Percentiles rank a stretch among this genome's conserved stretches.
Conservation (phyloP, 495 filamentous ascomycete species). For the Neurospora sp. region DNA sequence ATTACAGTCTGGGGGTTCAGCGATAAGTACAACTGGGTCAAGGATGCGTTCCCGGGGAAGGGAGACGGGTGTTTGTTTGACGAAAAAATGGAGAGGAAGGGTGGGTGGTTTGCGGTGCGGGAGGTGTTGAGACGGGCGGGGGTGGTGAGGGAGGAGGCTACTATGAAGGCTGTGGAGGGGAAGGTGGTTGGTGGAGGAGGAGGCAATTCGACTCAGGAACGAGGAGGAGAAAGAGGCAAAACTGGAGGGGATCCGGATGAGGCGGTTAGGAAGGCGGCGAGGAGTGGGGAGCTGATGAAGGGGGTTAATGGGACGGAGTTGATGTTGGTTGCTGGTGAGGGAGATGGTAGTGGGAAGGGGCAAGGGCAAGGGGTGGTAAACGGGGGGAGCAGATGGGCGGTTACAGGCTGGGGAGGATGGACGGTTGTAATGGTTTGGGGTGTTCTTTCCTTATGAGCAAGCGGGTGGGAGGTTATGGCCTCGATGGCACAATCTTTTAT, state of each 20-base stretch:
- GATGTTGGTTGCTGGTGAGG: not conserved
- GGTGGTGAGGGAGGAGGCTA: not conserved
- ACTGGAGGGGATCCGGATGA: not conserved
- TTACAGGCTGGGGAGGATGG: too few relatives aligned
- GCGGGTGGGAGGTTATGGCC: too few relatives aligned
- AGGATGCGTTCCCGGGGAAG: conserved; percentile 36
- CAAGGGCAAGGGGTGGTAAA: too few relatives aligned
- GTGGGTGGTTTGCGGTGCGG: conserved; percentile 33
- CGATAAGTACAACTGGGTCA: conserved; percentile 18
- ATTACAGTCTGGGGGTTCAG: conserved; percentile 49
- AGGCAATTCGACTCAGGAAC: not conserved
- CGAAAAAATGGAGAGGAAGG: conserved; percentile 37
- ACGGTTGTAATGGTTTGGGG: too few relatives aligned
- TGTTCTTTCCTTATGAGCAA: too few relatives aligned
- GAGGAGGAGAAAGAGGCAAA: too few relatives aligned
- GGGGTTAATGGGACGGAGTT: not conserved
- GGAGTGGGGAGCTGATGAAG: not conserved
- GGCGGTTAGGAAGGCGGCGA: not conserved
- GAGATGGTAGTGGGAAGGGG: too few relatives aligned
- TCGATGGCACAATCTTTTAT: too few relatives aligned
- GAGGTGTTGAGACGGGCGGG: conserved; percentile 15
- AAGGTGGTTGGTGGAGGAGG: not conserved
- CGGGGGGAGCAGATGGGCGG: too few relatives aligned
- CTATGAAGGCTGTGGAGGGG: too few relatives aligned
- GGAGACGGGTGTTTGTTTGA: conserved; percentile 44